phyloP scores from a whole-genome alignment of 805 yeast genomes.

The Zygosaccharomyces bisporus region DNA sequence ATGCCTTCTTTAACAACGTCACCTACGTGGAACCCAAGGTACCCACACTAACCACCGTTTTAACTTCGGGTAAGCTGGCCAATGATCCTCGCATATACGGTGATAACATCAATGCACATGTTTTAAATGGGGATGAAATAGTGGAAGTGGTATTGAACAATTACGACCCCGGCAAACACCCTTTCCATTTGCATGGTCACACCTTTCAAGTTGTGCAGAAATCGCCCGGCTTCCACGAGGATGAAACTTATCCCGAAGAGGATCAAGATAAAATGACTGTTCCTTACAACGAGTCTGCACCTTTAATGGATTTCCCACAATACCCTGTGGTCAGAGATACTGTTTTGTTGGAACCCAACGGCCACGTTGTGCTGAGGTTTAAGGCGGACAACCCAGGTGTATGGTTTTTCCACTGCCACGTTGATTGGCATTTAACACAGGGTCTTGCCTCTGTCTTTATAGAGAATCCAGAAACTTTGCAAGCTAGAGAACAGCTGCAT shows the following conservation, averaged over 20 bases:
- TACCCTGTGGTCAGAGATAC: conserved; percentile 70
- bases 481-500: conserved; percentile 43
- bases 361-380: conserved; percentile 66
- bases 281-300: conserved; percentile 50
- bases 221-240: conserved; percentile 50
- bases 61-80: conserved; percentile 57
- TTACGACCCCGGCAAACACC: conserved; percentile 74
- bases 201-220: conserved; percentile 59
- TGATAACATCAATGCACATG: conserved; percentile 58
- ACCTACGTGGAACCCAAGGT: conserved; percentile 64
- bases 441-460: conserved; percentile 70
- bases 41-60: conserved; percentile 63
- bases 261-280: conserved; percentile 37
- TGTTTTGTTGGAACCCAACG: conserved; percentile 60
- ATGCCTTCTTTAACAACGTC: conserved; percentile 69
- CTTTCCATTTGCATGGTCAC: conserved; percentile 78
- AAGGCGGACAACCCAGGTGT: conserved; percentile 87
- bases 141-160: conserved; percentile 78
- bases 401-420: conserved; percentile 92
- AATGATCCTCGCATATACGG: conserved; percentile 66
- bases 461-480: conserved; percentile 62
- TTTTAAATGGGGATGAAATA: conserved; percentile 57
- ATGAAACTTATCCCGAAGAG: conserved; percentile 29
- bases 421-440: conserved; percentile 81
- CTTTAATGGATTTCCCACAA: conserved; percentile 46